Evolutionary conservation across 805 yeast species (phyloP).

Genomic region (Ogataea sp.): DNA sequence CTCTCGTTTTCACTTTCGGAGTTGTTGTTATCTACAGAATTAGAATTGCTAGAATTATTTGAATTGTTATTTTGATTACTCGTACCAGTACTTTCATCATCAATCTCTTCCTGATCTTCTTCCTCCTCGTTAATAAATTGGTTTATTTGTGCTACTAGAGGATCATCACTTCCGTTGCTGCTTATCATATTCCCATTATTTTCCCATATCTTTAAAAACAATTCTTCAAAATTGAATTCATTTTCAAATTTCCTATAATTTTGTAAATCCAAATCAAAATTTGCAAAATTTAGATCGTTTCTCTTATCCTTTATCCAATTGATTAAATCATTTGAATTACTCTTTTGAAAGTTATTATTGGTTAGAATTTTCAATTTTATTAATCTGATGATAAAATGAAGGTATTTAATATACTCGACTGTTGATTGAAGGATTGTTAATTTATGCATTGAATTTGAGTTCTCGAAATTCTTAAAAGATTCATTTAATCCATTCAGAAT

Average conservation of each 20-base stretch:
- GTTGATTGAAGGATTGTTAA: slow-evolving; percentile 75
- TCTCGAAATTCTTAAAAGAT: slow-evolving; percentile 18
- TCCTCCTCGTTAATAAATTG: not conserved
- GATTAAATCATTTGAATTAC: slow-evolving; percentile 14
- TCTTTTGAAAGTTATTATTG: not conserved
- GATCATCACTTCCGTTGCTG: slow-evolving; percentile 20
- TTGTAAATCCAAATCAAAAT: slow-evolving; percentile 51
- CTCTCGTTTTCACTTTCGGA: not conserved
- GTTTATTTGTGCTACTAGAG: slow-evolving; percentile 15
- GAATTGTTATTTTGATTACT: not conserved
- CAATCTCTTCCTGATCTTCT: not conserved
- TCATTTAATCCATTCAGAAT: slow-evolving; percentile 20
- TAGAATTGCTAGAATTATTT: not conserved
- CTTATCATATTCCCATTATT: slow-evolving; percentile 19
- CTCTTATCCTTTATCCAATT: slow-evolving; percentile 25
- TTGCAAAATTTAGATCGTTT: slow-evolving; percentile 37
- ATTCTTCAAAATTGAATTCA: slow-evolving; percentile 42
- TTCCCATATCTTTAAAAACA: slow-evolving; percentile 21
- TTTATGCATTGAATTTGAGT: slow-evolving; percentile 51
- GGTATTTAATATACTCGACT: slow-evolving; percentile 68
- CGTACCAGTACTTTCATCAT: not conserved
- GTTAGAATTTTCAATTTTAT: slow-evolving; percentile 36
- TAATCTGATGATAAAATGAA: slow-evolving; percentile 50
- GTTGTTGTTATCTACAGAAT: not conserved
- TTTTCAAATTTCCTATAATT: slow-evolving; percentile 50